Percentiles rank a stretch among this genome's conserved stretches.
Conservation (phyloP, 495 filamentous ascomycete species). For the Xanthoparmelia taractica region DNA sequence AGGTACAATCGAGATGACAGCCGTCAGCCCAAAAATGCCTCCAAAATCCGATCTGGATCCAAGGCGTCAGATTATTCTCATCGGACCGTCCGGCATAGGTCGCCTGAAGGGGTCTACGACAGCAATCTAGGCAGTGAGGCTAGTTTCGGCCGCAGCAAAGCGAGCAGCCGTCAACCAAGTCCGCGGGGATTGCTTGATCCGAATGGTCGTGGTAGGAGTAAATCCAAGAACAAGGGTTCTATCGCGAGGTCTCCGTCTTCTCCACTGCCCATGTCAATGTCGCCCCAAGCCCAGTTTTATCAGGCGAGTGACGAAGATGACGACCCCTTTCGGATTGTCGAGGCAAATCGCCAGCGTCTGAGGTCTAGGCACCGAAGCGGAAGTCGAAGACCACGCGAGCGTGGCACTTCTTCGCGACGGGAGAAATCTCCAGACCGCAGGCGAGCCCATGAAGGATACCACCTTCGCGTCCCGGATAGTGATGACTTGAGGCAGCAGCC, state of each 20-base stretch:
- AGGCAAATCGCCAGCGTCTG: constrained; percentile 54
- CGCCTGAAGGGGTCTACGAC: constrained; percentile 20
- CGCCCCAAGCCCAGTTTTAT: constrained; percentile 33
- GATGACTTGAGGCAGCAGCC: constrained; percentile 25
- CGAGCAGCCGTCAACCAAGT: constrained; percentile 44
- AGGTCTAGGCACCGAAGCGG: constrained; percentile 52
- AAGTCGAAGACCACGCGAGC: constrained; percentile 50
- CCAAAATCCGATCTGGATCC: constrained; percentile 26
- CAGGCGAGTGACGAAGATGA: constrained; percentile 43
- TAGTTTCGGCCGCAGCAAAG: constrained; percentile 25
- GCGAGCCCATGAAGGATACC: constrained; percentile 30
- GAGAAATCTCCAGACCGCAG: constrained; percentile 43
- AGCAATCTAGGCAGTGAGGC: constrained; percentile 19
- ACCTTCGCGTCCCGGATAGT: constrained; percentile 37
- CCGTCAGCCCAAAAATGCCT: constrained; percentile 13
- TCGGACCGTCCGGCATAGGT: constrained; percentile 25
- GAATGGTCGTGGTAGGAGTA: constrained; percentile 43
- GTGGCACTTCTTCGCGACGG: constrained; percentile 38
- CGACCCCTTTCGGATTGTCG: constrained; percentile 52
- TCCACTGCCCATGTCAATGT: constrained; percentile 66
- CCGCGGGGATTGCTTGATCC: constrained; percentile 38
- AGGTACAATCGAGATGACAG: constrained; percentile 15
- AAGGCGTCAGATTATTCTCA: constrained; percentile 25
- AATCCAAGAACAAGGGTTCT: constrained; percentile 45
- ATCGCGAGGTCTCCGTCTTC: constrained; percentile 69